phyloP scores from a whole-genome alignment of 1,139 yeast species.

The Scheffersomyces illinoinensis region DNA sequence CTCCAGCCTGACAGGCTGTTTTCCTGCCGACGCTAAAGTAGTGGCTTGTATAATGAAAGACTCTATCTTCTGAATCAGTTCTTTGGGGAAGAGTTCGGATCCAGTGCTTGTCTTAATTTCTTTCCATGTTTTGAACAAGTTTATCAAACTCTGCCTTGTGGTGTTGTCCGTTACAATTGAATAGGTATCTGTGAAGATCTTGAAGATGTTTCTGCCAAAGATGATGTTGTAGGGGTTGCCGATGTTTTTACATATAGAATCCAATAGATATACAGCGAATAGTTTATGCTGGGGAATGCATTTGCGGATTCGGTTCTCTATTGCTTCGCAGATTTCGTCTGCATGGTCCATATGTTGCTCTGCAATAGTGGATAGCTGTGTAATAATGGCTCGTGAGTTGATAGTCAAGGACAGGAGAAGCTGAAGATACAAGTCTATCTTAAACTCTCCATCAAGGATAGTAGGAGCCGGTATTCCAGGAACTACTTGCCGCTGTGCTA shows the following conservation, averaged over 20 bases:
- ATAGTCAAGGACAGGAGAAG: constrained; percentile 36
- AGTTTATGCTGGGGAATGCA: constrained; percentile 44
- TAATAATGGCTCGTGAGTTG: constrained; percentile 40
- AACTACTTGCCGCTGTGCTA: neutral
- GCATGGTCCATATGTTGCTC: constrained; percentile 33
- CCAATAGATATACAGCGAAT: constrained; percentile 39
- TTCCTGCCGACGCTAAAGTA: constrained; percentile 13
- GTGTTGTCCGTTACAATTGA: constrained; percentile 40
- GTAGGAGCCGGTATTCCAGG: neutral
- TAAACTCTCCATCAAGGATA: constrained; percentile 13
- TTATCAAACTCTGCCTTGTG: constrained; percentile 38
- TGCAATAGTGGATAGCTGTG: constrained; percentile 41
- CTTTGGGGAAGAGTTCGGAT: constrained; percentile 34
- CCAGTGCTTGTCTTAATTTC: constrained; percentile 34
- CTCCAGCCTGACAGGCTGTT: neutral
- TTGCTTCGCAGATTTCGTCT: constrained; percentile 29
- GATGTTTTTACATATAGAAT: constrained; percentile 43
- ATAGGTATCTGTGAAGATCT: constrained; percentile 40
- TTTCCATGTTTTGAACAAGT: constrained; percentile 44
- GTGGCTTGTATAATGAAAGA: constrained; percentile 44
- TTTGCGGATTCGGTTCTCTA: constrained; percentile 36
- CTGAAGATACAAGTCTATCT: constrained; percentile 31
- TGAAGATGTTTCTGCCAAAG: constrained; percentile 35
- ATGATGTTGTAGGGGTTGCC: constrained; percentile 47
- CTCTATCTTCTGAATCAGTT: constrained; percentile 34